These are phyloP conservation scores for Blastobotrys attinorum DNA, from an alignment of 805 yeast genomes.

Conservation along the genomic window DNA sequence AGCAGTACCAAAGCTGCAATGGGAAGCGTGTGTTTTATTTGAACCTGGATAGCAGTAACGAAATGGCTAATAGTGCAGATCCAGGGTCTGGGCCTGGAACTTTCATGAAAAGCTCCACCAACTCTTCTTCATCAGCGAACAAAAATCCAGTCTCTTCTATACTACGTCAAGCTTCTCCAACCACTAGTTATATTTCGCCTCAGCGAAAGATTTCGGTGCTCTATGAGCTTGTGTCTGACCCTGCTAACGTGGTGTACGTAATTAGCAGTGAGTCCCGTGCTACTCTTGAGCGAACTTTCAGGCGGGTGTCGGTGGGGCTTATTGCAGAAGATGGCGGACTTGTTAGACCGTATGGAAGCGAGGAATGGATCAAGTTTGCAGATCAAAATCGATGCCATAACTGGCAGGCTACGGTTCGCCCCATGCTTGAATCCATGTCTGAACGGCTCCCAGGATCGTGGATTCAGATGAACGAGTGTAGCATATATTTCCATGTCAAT, in stretches of 20 bases:
- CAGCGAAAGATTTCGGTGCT: conserved; percentile 51
- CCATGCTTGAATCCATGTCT: conserved; percentile 48
- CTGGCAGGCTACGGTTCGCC: conserved; percentile 55
- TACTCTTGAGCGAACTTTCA: conserved; percentile 60
- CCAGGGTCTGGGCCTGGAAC: not conserved
- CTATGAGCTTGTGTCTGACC: conserved; percentile 49
- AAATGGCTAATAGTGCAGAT: conserved; percentile 1
- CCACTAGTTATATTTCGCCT: conserved; percentile 42
- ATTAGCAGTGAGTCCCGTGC: conserved; percentile 56
- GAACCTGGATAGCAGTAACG: conserved; percentile 37
- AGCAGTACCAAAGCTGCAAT: conserved; percentile 26
- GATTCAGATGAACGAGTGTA: conserved; percentile 65
- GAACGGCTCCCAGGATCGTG: conserved; percentile 78
- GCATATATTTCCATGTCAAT: conserved; percentile 70
- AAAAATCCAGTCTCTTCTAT: not conserved
- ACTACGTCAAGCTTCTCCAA: not conserved
- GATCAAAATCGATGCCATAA: conserved; percentile 32
- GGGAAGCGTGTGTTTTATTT: conserved; percentile 43
- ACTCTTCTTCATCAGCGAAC: not conserved
- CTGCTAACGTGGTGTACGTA: conserved; percentile 61
- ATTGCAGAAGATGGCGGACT: conserved; percentile 90
- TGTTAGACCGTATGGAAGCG: conserved; percentile 34
- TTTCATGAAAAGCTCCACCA: not conserved
- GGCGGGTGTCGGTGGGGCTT: conserved; percentile 64
- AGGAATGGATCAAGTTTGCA: conserved; percentile 56